phyloP scores from a whole-genome alignment of 176 grass and related monocot genomes.

The Cenchrus americanus region DNA sequence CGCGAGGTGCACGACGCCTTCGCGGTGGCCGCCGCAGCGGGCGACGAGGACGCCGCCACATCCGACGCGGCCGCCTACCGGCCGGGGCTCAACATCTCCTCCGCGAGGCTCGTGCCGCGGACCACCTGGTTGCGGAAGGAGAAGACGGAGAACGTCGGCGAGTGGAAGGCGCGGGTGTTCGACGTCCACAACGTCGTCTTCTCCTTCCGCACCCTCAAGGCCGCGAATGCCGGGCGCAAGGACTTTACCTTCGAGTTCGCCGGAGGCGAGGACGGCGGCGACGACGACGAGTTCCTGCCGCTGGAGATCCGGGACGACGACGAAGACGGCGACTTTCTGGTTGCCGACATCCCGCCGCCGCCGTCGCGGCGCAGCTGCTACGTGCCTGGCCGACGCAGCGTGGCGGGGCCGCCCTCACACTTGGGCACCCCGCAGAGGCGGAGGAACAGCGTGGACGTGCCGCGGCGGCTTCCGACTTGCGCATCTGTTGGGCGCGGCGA shows the following conservation, averaged over 20 bases:
- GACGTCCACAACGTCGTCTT: too few species aligned
- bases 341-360: conserved; percentile 74
- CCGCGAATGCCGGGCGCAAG: too few species aligned
- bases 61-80: too few species aligned
- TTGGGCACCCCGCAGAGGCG: conserved; percentile 57
- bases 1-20: conserved; percentile 88
- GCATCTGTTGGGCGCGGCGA: conserved; percentile 52
- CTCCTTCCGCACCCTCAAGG: too few species aligned
- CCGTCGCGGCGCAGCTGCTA: conserved; percentile 82
- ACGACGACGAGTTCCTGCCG: conserved; percentile 74
- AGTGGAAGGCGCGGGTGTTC: too few species aligned
- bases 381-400: conserved; percentile 59
- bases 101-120: too few species aligned
- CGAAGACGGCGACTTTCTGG: conserved; percentile 87
- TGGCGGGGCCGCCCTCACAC: conserved; percentile 44
- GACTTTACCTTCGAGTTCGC: too few species aligned
- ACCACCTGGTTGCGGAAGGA: too few species aligned
- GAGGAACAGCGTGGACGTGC: conserved; percentile 86
- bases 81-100: too few species aligned
- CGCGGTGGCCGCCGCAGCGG: conserved; percentile 46
- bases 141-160: too few species aligned
- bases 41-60: too few species aligned
- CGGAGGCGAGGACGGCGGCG: neutral
- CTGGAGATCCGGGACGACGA: conserved; percentile 87
- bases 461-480: conserved; percentile 46